A percentile compares a stretch with the other conserved stretches of the same genome.
phyloP scores from a whole-genome alignment of 345 rosid species.

The Pugionium cornutum region DNA sequence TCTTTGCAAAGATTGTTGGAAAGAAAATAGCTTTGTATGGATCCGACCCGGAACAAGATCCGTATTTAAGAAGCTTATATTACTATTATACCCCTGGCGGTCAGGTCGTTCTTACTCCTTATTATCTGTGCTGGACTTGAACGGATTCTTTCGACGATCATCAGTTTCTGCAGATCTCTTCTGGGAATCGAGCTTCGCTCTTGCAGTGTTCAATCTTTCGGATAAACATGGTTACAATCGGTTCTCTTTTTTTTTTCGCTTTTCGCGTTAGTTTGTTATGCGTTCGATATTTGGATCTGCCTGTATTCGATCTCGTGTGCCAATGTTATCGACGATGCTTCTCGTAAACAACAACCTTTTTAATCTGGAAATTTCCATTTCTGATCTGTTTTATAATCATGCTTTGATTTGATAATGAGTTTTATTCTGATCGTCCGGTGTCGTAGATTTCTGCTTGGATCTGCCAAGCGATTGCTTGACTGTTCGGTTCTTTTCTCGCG shows the following conservation, averaged over 20 bases:
- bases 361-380: conserved; percentile 18
- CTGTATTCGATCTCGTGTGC: conserved; percentile 20
- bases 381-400: background rate
- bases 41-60: no score
- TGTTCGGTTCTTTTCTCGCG: no score
- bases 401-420: background rate
- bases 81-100: no score
- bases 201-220: background rate
- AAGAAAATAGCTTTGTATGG: no score
- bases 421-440: background rate
- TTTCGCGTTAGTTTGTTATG: background rate
- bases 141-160: conserved; percentile 28
- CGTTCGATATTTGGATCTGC: conserved; percentile 12
- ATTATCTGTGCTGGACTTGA: no score
- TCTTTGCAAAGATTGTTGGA: no score
- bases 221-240: conserved; percentile 26
- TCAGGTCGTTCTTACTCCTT: no score
- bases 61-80: no score
- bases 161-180: conserved; percentile 24
- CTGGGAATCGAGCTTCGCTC: conserved; percentile 17
- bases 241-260: background rate
- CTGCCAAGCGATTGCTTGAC: no score
- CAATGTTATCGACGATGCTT: conserved; percentile 1
- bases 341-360: conserved; percentile 3
- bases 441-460: conserved; percentile 18